Evolutionary conservation across 176 grass and related monocot genomes (phyloP).

Genomic region (Ensete glaucum): DNA sequence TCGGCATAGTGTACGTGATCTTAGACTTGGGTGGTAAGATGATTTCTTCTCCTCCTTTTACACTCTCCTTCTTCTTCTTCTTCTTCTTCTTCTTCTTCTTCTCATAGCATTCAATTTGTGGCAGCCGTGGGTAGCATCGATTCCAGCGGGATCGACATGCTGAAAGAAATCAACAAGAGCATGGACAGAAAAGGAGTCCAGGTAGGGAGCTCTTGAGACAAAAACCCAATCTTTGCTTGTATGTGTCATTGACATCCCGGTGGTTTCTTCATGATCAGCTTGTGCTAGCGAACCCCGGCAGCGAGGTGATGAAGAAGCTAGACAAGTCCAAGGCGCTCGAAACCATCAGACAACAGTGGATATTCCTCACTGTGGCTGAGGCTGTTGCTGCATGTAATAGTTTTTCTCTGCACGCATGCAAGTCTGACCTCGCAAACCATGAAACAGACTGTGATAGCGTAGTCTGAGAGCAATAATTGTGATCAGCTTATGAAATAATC

Average conservation of each 20-base stretch:
- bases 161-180: slow-evolving; percentile 49
- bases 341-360: slow-evolving; percentile 55
- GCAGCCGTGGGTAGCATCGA: slow-evolving; percentile 74
- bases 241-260: neutral
- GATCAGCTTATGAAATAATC: too few relatives aligned
- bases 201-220: slow-evolving; percentile 21
- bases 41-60: slow-evolving; percentile 1
- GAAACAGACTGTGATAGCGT: too few relatives aligned
- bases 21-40: slow-evolving; percentile 83
- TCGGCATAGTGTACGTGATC: slow-evolving; percentile 55
- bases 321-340: slow-evolving; percentile 49
- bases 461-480: too few relatives aligned
- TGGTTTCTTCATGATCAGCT: slow-evolving; percentile 32
- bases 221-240: neutral
- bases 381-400: slow-evolving; percentile 39
- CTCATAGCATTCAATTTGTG: neutral
- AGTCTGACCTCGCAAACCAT: too few relatives aligned
- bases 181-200: slow-evolving; percentile 44
- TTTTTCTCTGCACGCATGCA: neutral
- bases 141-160: slow-evolving; percentile 52
- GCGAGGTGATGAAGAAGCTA: slow-evolving; percentile 79
- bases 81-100: neutral
- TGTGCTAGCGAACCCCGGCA: slow-evolving; percentile 57
- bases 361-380: slow-evolving; percentile 55
- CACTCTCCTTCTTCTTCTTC: too few relatives aligned